Conservation (phyloP, 1,139 yeast genomes). For the Lodderomyces oxycetoniae region DNA sequence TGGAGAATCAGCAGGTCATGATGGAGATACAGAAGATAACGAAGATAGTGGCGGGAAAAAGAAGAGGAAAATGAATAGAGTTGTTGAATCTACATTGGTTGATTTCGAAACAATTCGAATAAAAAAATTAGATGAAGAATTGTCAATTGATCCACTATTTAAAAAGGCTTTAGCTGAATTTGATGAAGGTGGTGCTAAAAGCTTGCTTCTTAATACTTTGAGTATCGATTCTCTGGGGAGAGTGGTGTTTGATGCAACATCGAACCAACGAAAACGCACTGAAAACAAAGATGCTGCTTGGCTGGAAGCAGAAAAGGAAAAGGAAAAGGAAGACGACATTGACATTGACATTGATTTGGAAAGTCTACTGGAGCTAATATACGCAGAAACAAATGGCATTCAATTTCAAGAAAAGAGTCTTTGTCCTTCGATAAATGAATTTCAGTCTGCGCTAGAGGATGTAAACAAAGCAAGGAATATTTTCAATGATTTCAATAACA, state of each 20-base stretch:
- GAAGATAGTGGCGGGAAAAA: conserved; percentile 18
- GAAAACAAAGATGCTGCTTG: conserved; percentile 3
- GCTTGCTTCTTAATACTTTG: conserved; percentile 70
- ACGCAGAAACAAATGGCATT: conserved; percentile 15
- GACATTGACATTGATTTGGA: background rate
- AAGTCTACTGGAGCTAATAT: background rate
- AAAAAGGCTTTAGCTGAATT: conserved; percentile 87
- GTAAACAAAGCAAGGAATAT: conserved; percentile 52
- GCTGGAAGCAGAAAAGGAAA: conserved; percentile 14
- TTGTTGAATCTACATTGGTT: conserved; percentile 42
- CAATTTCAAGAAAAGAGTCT: conserved; percentile 29
- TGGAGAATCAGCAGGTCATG: conserved; percentile 18
- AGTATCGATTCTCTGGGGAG: conserved; percentile 53
- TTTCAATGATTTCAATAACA: conserved; percentile 44
- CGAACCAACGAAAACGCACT: conserved; percentile 17
- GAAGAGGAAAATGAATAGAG: conserved; percentile 36
- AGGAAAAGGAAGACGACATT: conserved; percentile 3
- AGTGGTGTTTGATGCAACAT: conserved; percentile 58
- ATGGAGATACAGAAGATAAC: conserved; percentile 15
- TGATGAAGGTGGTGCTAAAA: conserved; percentile 94
- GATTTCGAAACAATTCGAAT: conserved; percentile 59
- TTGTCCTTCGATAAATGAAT: conserved; percentile 60
- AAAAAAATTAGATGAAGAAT: conserved; percentile 70
- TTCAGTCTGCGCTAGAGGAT: conserved; percentile 56
- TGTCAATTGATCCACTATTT: conserved; percentile 82